A percentile compares a stretch with the other conserved stretches of the same genome.
phyloP scores from a whole-genome alignment of 345 rosid species.

The Toxicodendron radicans region DNA sequence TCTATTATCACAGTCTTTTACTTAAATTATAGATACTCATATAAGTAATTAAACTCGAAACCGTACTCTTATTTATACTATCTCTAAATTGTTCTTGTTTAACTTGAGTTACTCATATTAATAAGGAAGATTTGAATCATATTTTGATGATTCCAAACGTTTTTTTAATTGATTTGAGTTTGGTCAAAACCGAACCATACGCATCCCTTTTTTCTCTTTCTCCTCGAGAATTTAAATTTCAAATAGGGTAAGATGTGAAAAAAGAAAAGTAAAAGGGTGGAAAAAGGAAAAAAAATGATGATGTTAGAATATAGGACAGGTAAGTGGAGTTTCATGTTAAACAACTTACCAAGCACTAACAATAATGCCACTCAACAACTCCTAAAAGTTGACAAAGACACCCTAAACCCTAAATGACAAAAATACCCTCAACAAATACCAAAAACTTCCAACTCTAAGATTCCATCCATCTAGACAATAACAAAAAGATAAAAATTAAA shows the following conservation, averaged over 20 bases:
- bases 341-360: constrained; percentile 26
- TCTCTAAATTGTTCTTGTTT: not conserved
- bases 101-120: too few relatives aligned
- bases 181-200: too few relatives aligned
- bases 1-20: too few relatives aligned
- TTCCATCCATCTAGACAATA: constrained; percentile 24
- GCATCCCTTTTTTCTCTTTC: too few relatives aligned
- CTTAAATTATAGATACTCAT: too few relatives aligned
- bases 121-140: too few relatives aligned
- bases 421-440: not conserved
- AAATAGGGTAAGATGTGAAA: constrained; percentile 9
- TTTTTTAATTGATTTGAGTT: too few relatives aligned
- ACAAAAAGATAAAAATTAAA: not conserved
- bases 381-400: constrained; percentile 36
- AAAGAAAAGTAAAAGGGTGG: not conserved
- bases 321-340: constrained; percentile 22
- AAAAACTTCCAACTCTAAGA: constrained; percentile 2
- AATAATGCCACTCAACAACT: constrained; percentile 43
- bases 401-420: constrained; percentile 23
- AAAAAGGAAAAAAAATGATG: constrained; percentile 14
- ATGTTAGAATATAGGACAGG: not conserved
- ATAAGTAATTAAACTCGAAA: too few relatives aligned
- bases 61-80: too few relatives aligned
- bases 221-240: not conserved
- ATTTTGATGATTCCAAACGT: too few relatives aligned